Percentiles rank a stretch among this genome's conserved stretches.
These are phyloP conservation scores for Phytopythium delawarense DNA, from an alignment of 352 stramenopile species.

Conservation along the genomic window DNA sequence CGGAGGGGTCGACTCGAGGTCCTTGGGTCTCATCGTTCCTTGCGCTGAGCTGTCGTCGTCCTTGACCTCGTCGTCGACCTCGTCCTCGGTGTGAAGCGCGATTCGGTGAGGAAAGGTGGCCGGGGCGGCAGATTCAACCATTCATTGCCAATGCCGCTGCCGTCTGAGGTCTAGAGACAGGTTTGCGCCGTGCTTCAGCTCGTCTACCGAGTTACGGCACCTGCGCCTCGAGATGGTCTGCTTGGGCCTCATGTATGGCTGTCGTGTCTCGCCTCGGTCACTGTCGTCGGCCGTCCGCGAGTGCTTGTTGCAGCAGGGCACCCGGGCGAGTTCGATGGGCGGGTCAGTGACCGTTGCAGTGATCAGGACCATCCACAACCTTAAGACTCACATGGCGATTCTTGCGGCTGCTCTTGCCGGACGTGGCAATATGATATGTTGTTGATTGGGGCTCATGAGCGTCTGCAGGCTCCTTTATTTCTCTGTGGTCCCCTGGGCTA, in stretches of 20 bases:
- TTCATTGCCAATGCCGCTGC: not conserved
- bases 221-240: not conserved
- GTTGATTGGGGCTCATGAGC: not conserved
- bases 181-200: not conserved
- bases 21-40: not conserved
- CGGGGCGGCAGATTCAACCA: not conserved
- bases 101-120: not conserved
- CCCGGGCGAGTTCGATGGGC: not conserved
- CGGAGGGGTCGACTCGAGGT: not conserved
- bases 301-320: not conserved
- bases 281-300: not conserved
- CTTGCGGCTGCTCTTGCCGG: too few relatives aligned
- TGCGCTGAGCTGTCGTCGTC: not conserved
- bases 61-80: not conserved
- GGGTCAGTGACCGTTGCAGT: not conserved
- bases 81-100: not conserved
- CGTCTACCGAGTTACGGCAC: not conserved
- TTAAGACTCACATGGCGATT: too few relatives aligned
- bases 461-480: not conserved
- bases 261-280: not conserved
- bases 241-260: not conserved
- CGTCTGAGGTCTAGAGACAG: not conserved
- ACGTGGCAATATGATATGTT: not conserved
- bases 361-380: too few relatives aligned
- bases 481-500: not conserved